phyloP scores from a whole-genome alignment of 176 grass and related monocot species.

The Paspalum notatum region DNA sequence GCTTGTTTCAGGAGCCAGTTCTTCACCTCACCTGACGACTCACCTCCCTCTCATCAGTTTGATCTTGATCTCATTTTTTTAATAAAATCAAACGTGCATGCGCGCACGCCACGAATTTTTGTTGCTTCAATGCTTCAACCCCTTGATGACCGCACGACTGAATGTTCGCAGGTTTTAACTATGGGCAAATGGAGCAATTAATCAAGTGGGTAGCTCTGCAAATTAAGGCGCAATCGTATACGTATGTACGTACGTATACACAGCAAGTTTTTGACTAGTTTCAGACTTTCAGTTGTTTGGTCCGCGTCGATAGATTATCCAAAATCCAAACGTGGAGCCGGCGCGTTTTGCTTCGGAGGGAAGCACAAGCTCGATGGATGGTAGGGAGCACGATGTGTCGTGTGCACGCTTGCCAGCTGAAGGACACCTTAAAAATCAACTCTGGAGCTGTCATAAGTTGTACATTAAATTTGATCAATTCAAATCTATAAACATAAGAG shows the following conservation, averaged over 20 bases:
- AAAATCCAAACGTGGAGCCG: background rate
- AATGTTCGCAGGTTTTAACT: background rate
- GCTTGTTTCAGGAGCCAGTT: background rate
- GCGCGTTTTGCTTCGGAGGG: conserved; percentile 1
- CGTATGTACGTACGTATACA: background rate
- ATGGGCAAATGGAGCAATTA: background rate
- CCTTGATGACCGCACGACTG: too few relatives aligned
- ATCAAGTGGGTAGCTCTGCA: background rate
- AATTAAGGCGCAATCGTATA: background rate
- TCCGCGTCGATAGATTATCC: background rate
- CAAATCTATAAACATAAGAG: too few relatives aligned
- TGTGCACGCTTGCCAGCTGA: background rate
- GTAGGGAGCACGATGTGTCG: background rate
- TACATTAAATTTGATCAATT: too few relatives aligned
- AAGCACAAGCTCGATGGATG: background rate
- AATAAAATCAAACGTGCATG: too few relatives aligned
- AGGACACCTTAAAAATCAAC: background rate
- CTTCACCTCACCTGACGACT: background rate
- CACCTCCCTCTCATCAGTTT: too few relatives aligned
- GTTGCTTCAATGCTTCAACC: too few relatives aligned
- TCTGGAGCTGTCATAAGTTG: too few relatives aligned
- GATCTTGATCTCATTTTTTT: too few relatives aligned
- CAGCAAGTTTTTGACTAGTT: background rate
- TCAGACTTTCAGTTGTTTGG: too few relatives aligned
- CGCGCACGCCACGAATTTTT: too few relatives aligned